Percentiles rank a stretch among this genome's conserved stretches.
phyloP scores from a whole-genome alignment of 2,329 filamentous ascomycete species.

The Paraphoma sp. region DNA sequence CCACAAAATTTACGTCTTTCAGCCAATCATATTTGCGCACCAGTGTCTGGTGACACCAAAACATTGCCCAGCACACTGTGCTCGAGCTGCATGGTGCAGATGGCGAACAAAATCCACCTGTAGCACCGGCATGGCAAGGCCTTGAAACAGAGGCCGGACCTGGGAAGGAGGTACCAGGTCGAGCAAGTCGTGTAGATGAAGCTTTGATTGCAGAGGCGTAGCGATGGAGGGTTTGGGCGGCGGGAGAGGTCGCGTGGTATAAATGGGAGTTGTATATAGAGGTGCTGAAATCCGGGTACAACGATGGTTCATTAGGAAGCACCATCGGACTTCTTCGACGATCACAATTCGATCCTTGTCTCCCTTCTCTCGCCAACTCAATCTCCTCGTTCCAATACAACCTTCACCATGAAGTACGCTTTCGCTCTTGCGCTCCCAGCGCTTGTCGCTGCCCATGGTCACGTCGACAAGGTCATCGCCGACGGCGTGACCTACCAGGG shows the following conservation, averaged over 20 bases:
- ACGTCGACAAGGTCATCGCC: slow-evolving; percentile 36
- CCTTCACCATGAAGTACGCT: slow-evolving; percentile 7
- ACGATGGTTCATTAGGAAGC: not conserved
- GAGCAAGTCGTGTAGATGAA: slow-evolving; percentile 11
- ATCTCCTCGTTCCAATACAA: not conserved
- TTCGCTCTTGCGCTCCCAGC: slow-evolving; percentile 25
- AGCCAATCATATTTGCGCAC: slow-evolving; percentile 10
- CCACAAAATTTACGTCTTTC: not conserved
- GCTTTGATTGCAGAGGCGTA: slow-evolving; percentile 10
- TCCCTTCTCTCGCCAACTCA: not conserved
- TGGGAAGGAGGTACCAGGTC: slow-evolving; percentile 5
- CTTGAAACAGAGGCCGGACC: not conserved
- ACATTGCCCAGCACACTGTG: not conserved
- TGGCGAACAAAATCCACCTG: not conserved
- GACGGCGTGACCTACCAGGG: slow-evolving; percentile 38
- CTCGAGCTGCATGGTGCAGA: not conserved
- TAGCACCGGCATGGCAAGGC: too few relatives aligned
- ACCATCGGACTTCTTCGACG: not conserved
- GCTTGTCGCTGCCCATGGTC: slow-evolving; percentile 39
- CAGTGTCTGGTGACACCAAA: slow-evolving; percentile 13
- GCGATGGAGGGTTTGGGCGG: slow-evolving; percentile 4
- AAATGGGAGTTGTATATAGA: slow-evolving; percentile 1
- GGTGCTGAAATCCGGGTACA: slow-evolving; percentile 7
- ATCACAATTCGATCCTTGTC: not conserved
- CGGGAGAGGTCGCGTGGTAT: slow-evolving; percentile 3